These are phyloP conservation scores for Trichophyton simii DNA, from an alignment of 2,329 filamentous ascomycete species.

Conservation along the genomic window DNA sequence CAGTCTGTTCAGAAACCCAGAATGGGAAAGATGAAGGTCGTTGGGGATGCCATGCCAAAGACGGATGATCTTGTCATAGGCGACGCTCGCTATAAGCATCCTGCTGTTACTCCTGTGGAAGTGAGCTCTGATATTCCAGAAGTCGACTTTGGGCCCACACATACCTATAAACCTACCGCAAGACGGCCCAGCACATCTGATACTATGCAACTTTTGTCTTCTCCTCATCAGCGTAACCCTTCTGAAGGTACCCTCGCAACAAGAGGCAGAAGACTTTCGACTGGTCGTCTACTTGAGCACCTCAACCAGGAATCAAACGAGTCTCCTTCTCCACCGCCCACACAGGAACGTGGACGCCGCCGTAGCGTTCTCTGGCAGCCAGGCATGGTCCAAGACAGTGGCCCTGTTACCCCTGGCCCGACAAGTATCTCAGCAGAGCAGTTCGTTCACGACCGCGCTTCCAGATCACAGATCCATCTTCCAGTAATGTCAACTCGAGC, in stretches of 20 bases:
- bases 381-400: slow-evolving; percentile 36
- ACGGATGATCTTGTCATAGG: slow-evolving; percentile 36
- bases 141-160: slow-evolving; percentile 77
- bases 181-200: slow-evolving; percentile 46
- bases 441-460: slow-evolving; percentile 63
- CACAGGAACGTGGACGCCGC: slow-evolving; percentile 40
- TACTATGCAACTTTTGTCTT: slow-evolving; percentile 30
- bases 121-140: slow-evolving; percentile 50
- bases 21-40: slow-evolving; percentile 67
- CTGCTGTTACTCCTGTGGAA: slow-evolving; percentile 21
- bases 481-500: slow-evolving; percentile 46
- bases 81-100: slow-evolving; percentile 33
- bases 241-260: slow-evolving; percentile 24
- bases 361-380: slow-evolving; percentile 72
- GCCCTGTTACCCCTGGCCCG: slow-evolving; percentile 10
- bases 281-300: slow-evolving; percentile 8
- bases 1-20: slow-evolving; percentile 47
- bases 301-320: slow-evolving; percentile 17
- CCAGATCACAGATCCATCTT: slow-evolving; percentile 38
- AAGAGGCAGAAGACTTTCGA: slow-evolving; percentile 11
- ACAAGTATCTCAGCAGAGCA: slow-evolving; percentile 60
- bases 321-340: slow-evolving; percentile 18
- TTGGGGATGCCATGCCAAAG: slow-evolving; percentile 45
- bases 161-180: slow-evolving; percentile 50
- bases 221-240: slow-evolving; percentile 21